Evolutionary conservation across 805 yeast species (phyloP), one percentile per base, ranked within the genome.

Genomic region (Yarrowia osloensis): DNA sequence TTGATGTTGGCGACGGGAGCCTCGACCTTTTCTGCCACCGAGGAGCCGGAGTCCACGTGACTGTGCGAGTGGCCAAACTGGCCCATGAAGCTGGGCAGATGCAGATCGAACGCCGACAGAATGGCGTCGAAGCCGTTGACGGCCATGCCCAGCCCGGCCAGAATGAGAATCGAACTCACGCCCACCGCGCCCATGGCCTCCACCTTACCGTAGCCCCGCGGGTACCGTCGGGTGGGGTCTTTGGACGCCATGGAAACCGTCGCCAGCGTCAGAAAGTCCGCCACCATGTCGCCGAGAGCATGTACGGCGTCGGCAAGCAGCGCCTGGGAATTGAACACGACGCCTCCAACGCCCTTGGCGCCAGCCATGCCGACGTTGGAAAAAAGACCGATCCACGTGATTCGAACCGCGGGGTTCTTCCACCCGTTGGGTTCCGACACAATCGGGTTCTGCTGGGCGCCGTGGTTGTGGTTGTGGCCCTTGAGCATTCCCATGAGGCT

Each of bases 291-390:
- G 55, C 96, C 88, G 22, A 91, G 82, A 0, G 98, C 94, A 78
- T 95, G 99, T 31, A 92, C 88, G 0, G 98, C 93, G 77, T 95
- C 99, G 0, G 99, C 99, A 61, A 93, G 76, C 67, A 95, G 83
- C 2, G 98, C 93, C 76, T 93, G 97, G 0, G 99, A 95, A 76
- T 95, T 97, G 83, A 95, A 95, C 42, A 86, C 86, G 19, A 91
- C 81, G 8, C 99, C 99, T 33, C 98, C 98, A 24, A 86, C 77
- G 29, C 92, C 93, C 76, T 95, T 95, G 35, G 93, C 88, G 1
- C 85, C 80, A 0, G 97, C 98, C 88, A 95, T 88, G 15, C 89
- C 86, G 13, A 91, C 85, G 75, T 95, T 95, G 49, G 90, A 91
- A 31, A 87, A 78, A 47, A 94, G 81, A 0, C 99, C 99, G 63